phyloP scores from a whole-genome alignment of 805 yeast species.

The Ogataea saltuana region DNA sequence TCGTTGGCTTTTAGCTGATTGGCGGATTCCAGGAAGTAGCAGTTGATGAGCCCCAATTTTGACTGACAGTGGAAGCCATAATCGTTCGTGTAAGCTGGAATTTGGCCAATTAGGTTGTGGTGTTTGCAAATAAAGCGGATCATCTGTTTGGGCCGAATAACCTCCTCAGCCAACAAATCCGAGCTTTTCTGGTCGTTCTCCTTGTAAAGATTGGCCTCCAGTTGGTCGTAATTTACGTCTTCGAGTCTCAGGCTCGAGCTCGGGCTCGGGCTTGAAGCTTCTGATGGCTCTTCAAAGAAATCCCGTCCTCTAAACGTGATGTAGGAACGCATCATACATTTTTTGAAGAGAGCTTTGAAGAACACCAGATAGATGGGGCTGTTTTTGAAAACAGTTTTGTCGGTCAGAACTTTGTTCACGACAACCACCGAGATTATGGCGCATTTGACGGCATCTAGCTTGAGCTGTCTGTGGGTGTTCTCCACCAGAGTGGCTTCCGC shows the following conservation, averaged over 20 bases:
- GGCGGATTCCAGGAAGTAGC: constrained; percentile 20
- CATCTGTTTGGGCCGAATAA: constrained; percentile 18
- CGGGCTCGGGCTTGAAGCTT: too few species aligned
- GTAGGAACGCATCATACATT: constrained; percentile 2
- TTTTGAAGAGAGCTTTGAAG: constrained; percentile 11
- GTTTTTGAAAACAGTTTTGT: constrained; percentile 9
- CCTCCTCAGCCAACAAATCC: too few species aligned
- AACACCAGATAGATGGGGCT: constrained; percentile 7
- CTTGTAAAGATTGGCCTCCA: too few species aligned
- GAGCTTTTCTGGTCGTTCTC: too few species aligned
- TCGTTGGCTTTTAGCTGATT: constrained; percentile 2
- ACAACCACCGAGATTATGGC: constrained; percentile 6
- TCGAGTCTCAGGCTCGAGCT: too few species aligned
- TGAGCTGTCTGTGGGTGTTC: not conserved
- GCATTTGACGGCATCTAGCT: constrained; percentile 1
- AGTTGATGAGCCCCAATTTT: constrained; percentile 21
- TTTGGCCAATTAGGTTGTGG: constrained; percentile 12
- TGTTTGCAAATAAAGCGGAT: constrained; percentile 17
- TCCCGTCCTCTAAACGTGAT: too few species aligned
- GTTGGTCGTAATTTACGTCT: too few species aligned
- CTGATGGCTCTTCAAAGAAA: too few species aligned
- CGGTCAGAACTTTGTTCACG: constrained; percentile 5
- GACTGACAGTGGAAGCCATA: constrained; percentile 22
- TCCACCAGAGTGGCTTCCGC: constrained; percentile 9
- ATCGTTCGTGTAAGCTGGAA: constrained; percentile 8